These are phyloP conservation scores for Priceomyces castillae DNA, from an alignment of 805 yeast genomes.

Conservation along the genomic window DNA sequence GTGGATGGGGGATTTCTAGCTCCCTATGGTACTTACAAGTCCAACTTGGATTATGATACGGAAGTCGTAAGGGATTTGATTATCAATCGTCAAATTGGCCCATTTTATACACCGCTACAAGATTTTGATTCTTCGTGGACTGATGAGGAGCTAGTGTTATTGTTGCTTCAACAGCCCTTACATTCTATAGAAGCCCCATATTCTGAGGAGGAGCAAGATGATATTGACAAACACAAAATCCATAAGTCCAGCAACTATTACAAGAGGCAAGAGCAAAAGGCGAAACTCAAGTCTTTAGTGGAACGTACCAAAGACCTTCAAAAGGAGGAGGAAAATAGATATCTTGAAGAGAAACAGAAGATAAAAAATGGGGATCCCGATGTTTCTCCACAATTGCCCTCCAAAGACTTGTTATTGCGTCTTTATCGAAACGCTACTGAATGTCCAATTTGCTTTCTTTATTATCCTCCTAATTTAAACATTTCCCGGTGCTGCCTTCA, in stretches of 20 bases:
- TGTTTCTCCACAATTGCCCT: constrained; percentile 30
- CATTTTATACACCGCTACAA: constrained; percentile 86
- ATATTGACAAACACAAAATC: constrained; percentile 58
- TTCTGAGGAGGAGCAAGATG: constrained; percentile 53
- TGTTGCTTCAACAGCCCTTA: constrained; percentile 49
- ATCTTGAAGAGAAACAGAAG: constrained; percentile 23
- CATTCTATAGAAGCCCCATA: constrained; percentile 55
- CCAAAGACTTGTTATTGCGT: constrained; percentile 48
- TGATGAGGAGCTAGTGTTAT: constrained; percentile 56
- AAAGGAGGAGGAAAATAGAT: constrained; percentile 36
- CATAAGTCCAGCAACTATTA: constrained; percentile 46
- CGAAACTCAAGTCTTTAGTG: constrained; percentile 39
- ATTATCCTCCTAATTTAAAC: constrained; percentile 76
- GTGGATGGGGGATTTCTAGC: constrained; percentile 95
- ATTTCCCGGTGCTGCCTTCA: constrained; percentile 85
- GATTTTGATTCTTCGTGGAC: constrained; percentile 74
- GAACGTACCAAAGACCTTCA: constrained; percentile 26
- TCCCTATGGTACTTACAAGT: constrained; percentile 84
- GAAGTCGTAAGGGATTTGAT: constrained; percentile 71
- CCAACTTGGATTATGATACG: constrained; percentile 71
- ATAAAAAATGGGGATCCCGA: constrained; percentile 8
- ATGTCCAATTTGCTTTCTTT: constrained; percentile 93
- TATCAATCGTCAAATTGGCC: constrained; percentile 71
- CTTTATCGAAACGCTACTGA: constrained; percentile 71
- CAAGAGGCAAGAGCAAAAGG: constrained; percentile 50